Evolutionary conservation across 2,329 filamentous ascomycete species (phyloP), one percentile per base, ranked within the genome.

Genomic region (Fusarium abutilonis): DNA sequence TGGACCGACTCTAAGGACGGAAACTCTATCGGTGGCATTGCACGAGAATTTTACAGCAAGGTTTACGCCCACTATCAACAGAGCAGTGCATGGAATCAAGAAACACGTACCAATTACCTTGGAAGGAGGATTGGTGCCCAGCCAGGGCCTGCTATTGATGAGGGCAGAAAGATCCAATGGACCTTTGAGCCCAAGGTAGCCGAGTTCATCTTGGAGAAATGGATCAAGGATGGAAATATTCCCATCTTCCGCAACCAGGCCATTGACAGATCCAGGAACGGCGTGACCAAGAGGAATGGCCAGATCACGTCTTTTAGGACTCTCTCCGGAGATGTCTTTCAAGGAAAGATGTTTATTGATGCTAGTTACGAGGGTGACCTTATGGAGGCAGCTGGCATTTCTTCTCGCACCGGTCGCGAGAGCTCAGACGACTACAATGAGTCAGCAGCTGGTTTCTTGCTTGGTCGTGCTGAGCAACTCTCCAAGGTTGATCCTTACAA

Each of bases 1-100:
- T 66, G 64, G 64, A 66, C 64, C 15, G 64, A 66, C 39, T 64
- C 60, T 1, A 66, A 66, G 47, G 52, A 67, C 14, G 64, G 63
- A 19, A 58, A 56, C 42, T 42, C 64, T 5, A 64, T 66, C 11
- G 64, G 64, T 9, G 64, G 64, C 7, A 66, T 66, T 32, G 64
- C 64, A 7, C 54, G 63, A 29, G 60, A 67, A 21, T 66, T 66
- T 19, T 66, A 66, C 41, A 19, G 32, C 21, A 66, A 41, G 13
- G 46, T 66, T 28, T 66, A 52, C 9, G 29, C 45, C 19, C 38
- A 64, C 26, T 66, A 66, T 36, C 63, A 61, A 15, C 35, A 57
- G 14, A 32, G 38, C 38, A 36, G 8, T 2, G 34, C 50, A 3
- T 66, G 63, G 63, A 57, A 43, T 8, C 52, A 62, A 6, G 56